phyloP scores from a whole-genome alignment of 805 yeast species.

The Blastobotrys attinorum region DNA sequence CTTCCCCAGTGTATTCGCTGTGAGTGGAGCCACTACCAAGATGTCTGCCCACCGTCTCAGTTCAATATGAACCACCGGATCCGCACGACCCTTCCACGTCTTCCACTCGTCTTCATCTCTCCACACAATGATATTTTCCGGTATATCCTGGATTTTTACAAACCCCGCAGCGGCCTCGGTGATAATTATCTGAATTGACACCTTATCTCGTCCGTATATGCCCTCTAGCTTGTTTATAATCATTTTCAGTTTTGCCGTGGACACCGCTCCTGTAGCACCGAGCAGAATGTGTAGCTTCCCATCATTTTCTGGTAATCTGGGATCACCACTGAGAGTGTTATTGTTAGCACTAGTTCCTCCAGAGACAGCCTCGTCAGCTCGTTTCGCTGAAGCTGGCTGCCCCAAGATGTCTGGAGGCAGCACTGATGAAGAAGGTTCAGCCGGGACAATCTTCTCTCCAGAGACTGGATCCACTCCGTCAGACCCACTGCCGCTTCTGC shows the following conservation, averaged over 20 bases:
- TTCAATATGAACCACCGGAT: slow-evolving; percentile 93
- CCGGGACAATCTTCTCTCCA: not conserved
- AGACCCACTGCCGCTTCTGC: slow-evolving; percentile 3
- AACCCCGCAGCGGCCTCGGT: slow-evolving; percentile 86
- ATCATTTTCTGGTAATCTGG: slow-evolving; percentile 69
- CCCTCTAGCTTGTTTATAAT: slow-evolving; percentile 77
- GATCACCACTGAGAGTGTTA: slow-evolving; percentile 34
- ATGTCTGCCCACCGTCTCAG: slow-evolving; percentile 96
- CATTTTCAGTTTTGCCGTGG: slow-evolving; percentile 69
- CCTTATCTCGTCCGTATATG: slow-evolving; percentile 63
- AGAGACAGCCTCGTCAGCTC: not conserved
- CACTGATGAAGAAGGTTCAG: no score
- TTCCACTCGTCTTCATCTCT: slow-evolving; percentile 92
- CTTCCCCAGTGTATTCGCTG: slow-evolving; percentile 88
- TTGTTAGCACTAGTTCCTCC: not conserved
- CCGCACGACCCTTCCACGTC: slow-evolving; percentile 73
- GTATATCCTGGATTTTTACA: slow-evolving; percentile 43
- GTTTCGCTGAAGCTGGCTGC: not conserved
- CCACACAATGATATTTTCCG: slow-evolving; percentile 79
- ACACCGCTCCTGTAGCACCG: slow-evolving; percentile 86
- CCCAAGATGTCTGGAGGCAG: not conserved
- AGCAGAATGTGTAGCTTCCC: slow-evolving; percentile 78
- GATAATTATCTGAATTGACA: slow-evolving; percentile 77
- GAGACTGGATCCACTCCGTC: slow-evolving; percentile 5
- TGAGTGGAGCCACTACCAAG: slow-evolving; percentile 83